Evolutionary conservation across 179 eudicot species (phyloP), one percentile per base, ranked within the genome.

Genomic region (Silene noctiflora): DNA sequence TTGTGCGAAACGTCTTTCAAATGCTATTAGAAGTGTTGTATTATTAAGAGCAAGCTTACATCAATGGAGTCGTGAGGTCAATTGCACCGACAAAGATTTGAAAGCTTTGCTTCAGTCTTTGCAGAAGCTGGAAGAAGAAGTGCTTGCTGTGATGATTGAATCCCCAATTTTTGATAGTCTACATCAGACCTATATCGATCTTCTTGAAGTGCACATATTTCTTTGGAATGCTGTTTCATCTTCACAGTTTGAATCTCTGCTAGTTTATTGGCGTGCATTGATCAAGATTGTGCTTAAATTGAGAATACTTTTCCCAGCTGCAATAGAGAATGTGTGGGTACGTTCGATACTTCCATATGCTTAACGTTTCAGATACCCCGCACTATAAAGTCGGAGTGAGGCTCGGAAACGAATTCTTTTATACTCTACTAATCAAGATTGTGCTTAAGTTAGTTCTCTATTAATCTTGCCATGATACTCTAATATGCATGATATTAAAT

Each of bases 161-260:
- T 87, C 88, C 3, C 75, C 87, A 53, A 80, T 81, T 55, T 93
- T 89, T 82, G 90, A 87, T 81, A 24, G 69, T 73, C 85, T 86
- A 72, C 84, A 85, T 73, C 83, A 82, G 71, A 55, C 84, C 24
- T 91, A 85, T 74, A 24, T 56, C 71, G 84, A 85, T 19, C 89
- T 95, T 60, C 83, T 95, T 60, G 93, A 89, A 74, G 93, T 88
- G 61, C 99, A 95, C 80, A 77, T 78, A 17, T 85, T 84, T 25
- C 85, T 91, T 63, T 95, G 99, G 99, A 82, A 82, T 8, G 79
- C 86, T 59, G 73, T 89, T 29, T 73, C 67, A 17, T 77, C 88
- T 56, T 85, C 87, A 51, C 77, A 81, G 70, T 77, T 70, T 74
- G 90, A 88, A 77, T 76, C 69, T 72, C 77, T 77, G 75, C 75